Base-by-base conservation (phyloP, 768 basidiomycete genomes). In the Podaxis carcinomalis region DNA sequence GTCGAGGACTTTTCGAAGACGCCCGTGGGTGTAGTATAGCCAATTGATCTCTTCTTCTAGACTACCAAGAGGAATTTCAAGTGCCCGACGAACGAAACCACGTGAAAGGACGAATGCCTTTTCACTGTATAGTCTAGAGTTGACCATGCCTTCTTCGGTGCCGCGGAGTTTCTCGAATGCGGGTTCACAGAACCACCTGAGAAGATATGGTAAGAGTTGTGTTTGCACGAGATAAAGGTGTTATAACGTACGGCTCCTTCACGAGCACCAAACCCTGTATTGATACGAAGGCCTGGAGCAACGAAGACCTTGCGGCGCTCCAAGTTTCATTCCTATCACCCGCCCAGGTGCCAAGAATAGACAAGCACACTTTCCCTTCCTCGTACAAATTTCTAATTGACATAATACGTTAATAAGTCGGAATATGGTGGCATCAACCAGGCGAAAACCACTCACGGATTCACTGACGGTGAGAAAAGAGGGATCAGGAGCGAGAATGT, bases 201-300 rank as follows among this genome's bases (percentile, higher is more conserved):
- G 63, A 3, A 51, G 39, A 50, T 27, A 47, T 61, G 47, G 61
- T 55, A 52, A 7, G 58, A 59, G n/a, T 57, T 19, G 5, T 60
- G 5, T 60, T 11, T n/a, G 27, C 21, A 7, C 11, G 28, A 19
- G 14, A 11, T 7, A 19, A 28, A 14, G 19, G 46, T 9, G 28
- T 23, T 40, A 21, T 44, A 37, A 83, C 92, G 70, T 75, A 96
- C 83, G 95, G 95, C 69, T 95, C 90, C 72, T 91, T 92, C 11
- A 96, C 93, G 5, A 98, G 80, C 4, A 98, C 95, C 6, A 96
- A 80, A 10, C 93, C 95, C 70, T 96, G 95, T 49, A 97, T 95
- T 32, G 93, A 95, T 19, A 98, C 91, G 56, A 97, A 84, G 0
- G 92, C 92, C 73, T 98, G 95, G 16, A 98, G 80, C 25, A 98